A percentile compares a stretch with the other conserved stretches of the same genome.
These are phyloP conservation scores for Oryza australiensis DNA, from an alignment of 176 grass and related monocot species.

Conservation along the genomic window DNA sequence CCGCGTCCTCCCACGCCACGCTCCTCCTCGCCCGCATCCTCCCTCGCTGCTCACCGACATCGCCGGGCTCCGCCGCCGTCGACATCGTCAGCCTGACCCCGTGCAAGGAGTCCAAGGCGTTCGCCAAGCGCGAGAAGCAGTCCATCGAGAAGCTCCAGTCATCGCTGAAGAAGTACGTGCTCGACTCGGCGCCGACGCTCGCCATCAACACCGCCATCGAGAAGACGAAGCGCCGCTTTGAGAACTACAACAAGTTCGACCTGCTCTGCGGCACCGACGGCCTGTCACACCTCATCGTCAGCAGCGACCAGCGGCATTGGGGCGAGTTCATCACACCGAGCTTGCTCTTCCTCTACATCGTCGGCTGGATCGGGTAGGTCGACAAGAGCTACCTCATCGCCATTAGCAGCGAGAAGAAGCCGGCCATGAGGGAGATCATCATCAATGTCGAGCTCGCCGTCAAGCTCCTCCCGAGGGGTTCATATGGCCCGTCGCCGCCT, in stretches of 20 bases:
- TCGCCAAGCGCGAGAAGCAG: slow-evolving; percentile 88
- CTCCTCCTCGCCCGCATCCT: too few relatives aligned
- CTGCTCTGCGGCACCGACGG: slow-evolving; percentile 86
- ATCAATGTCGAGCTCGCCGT: slow-evolving; percentile 82
- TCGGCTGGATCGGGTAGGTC: slow-evolving; percentile 84
- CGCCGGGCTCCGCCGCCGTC: slow-evolving; percentile 52
- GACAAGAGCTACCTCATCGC: slow-evolving; percentile 89
- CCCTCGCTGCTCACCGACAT: too few relatives aligned
- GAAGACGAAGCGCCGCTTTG: slow-evolving; percentile 81
- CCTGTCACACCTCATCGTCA: slow-evolving; percentile 87
- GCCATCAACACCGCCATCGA: slow-evolving; percentile 91
- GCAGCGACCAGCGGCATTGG: slow-evolving; percentile 92
- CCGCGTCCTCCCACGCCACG: too few relatives aligned
- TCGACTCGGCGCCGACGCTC: slow-evolving; percentile 57
- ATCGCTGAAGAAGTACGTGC: slow-evolving; percentile 80
- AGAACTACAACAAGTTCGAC: slow-evolving; percentile 89
- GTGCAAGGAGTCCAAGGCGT: slow-evolving; percentile 91
- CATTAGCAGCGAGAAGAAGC: slow-evolving; percentile 82
- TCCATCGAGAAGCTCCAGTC: slow-evolving; percentile 67
- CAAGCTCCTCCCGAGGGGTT: slow-evolving; percentile 59
- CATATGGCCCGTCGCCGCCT: slow-evolving; percentile 90
- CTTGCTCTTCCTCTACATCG: slow-evolving; percentile 91
- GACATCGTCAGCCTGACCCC: slow-evolving; percentile 79
- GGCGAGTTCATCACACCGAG: slow-evolving; percentile 92
- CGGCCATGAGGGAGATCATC: slow-evolving; percentile 96